Base-by-base conservation (phyloP, 306 rosid genomes). In the Rosa chinensis region DNA sequence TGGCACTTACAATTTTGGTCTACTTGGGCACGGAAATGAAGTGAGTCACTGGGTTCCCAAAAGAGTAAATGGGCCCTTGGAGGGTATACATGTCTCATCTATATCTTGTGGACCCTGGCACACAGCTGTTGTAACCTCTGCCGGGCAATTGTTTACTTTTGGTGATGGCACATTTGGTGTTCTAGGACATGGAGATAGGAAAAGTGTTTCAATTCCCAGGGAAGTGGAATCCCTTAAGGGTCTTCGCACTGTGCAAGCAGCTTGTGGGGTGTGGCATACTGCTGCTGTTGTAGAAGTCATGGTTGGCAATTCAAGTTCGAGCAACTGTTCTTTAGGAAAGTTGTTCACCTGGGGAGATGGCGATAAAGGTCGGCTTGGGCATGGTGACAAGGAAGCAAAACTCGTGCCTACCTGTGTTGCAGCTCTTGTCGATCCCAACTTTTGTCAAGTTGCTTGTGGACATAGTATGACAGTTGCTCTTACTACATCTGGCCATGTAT, bases 261-360 rank as follows among this genome's bases (percentile, higher is more conserved):
- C 99, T 72, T 95, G 99, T 88, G 99, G 99, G 67, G 99, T 91
- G 85, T 95, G 99, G 99, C 99, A 95, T 78, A 92, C 99, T 73
- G 99, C 99, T 84, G 99, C 99, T 25, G 96, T 95, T 76, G 97
- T 95, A 71, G 99, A 95, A 90, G 96, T 95, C 87, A 93, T 95
- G 95, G 97, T 90, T 73, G 98, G 98, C 71, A 95, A 91, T 82
- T 90, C 99, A 62, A 87, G 94, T 88, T 90, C 97, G 73, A 90
- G 97, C 78, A 95, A 90, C 85, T 91, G 95, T 82, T 95, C 99
- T 82, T 95, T 97, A 55, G 99, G 97, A 74, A 91, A 95, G 87
- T 87, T 95, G 78, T 95, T 95, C 84, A 95, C 99, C 69, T 95
- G 99, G 99, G 99, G 99, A 52, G 99, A 95, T 89, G 99, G 99